A percentile compares a stretch with the other conserved stretches of the same genome.
Evolutionary conservation across 2,329 filamentous ascomycete species (phyloP).

Genomic region (Diaporthe sp.): DNA sequence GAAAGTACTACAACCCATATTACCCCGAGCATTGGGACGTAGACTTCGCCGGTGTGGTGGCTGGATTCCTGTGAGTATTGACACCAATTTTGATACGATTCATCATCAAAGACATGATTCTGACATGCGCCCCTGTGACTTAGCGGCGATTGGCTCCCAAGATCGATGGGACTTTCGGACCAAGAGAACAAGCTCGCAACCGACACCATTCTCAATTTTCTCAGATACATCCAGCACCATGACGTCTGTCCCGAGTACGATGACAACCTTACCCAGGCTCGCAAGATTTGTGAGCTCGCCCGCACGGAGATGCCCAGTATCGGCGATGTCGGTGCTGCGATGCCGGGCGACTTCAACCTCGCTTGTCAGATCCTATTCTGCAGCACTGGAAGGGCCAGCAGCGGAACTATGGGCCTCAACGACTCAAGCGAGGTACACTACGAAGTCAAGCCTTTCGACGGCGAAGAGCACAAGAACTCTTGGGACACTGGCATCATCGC

Average conservation of each 20-base stretch:
- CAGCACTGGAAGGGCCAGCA: constrained; percentile 40
- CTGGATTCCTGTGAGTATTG: constrained; percentile 79
- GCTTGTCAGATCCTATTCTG: constrained; percentile 79
- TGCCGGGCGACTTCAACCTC: constrained; percentile 87
- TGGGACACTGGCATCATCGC: constrained; percentile 46
- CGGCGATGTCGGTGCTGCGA: constrained; percentile 60
- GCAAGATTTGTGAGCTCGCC: constrained; percentile 76
- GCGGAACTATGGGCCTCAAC: too few species aligned
- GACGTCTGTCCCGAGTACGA: constrained; percentile 87
- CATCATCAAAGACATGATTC: background rate
- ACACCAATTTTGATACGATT: background rate
- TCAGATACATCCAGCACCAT: constrained; percentile 88
- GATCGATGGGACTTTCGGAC: constrained; percentile 68
- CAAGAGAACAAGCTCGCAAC: constrained; percentile 71
- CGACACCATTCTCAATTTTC: constrained; percentile 84
- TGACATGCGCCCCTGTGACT: background rate
- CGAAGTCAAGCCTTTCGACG: constrained; percentile 47
- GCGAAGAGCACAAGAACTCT: constrained; percentile 44
- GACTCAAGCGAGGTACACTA: constrained; percentile 4
- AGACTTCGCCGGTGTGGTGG: constrained; percentile 83
- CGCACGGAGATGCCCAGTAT: constrained; percentile 76
- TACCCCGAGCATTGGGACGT: constrained; percentile 76
- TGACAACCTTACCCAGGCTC: constrained; percentile 75
- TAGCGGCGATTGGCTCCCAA: constrained; percentile 70
- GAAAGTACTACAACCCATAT: constrained; percentile 64